These are phyloP conservation scores for Akanthomyces uredinophilus DNA, from an alignment of 2,329 filamentous ascomycete species.

Conservation along the genomic window DNA sequence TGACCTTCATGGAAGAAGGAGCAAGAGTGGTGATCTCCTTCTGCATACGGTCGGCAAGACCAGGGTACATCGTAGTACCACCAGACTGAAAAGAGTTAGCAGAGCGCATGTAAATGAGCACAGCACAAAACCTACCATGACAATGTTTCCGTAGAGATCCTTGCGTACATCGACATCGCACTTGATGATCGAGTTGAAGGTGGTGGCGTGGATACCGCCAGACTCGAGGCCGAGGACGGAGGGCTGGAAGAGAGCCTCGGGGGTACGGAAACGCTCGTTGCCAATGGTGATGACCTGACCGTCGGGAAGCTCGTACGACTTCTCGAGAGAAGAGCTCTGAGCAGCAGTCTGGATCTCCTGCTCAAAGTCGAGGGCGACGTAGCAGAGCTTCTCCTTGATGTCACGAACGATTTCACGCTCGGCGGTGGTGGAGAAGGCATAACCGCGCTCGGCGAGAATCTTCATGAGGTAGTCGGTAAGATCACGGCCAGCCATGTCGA, in stretches of 20 bases:
- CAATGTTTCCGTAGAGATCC: conserved; percentile 99
- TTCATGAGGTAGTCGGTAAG: conserved; percentile 99
- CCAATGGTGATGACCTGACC: conserved; percentile 99
- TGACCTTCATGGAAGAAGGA: conserved; percentile 99
- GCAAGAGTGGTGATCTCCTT: conserved; percentile 99
- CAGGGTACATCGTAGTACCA: conserved; percentile 99
- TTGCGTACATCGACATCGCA: conserved; percentile 99
- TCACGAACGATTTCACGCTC: conserved; percentile 99
- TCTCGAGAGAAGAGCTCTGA: conserved; percentile 98
- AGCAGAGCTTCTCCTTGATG: conserved; percentile 99
- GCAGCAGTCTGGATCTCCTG: conserved; percentile 99
- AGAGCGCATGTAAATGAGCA: neutral
- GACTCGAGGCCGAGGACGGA: conserved; percentile 96
- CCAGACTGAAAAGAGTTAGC: conserved; percentile 67
- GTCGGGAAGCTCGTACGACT: conserved; percentile 99
- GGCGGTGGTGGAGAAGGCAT: conserved; percentile 99
- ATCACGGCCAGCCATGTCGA: conserved; percentile 99
- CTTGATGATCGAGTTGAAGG: conserved; percentile 99
- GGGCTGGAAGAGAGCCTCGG: conserved; percentile 99
- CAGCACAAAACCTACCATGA: conserved; percentile 72
- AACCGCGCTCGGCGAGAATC: conserved; percentile 98
- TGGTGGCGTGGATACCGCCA: conserved; percentile 98
- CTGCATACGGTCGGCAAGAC: conserved; percentile 99
- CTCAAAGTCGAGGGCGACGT: conserved; percentile 99
- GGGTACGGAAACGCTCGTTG: conserved; percentile 99